Percentiles rank a stretch among this genome's conserved stretches.
Evolutionary conservation across 768 basidiomycete genomes (phyloP).

Genomic region (Russula brevipes): DNA sequence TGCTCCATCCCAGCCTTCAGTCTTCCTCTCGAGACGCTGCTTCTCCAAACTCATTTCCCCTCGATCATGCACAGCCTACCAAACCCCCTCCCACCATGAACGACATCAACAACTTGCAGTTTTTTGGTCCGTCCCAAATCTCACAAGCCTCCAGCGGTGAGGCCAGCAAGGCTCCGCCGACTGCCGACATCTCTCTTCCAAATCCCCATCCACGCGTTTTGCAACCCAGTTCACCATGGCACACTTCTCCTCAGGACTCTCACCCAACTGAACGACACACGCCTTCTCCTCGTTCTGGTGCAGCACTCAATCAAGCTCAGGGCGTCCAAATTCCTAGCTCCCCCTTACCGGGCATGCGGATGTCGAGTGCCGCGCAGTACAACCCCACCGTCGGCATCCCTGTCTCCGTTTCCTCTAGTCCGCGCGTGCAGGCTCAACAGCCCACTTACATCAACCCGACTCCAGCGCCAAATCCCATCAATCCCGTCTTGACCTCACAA

Average conservation of each 20-base stretch:
- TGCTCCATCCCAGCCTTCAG: neutral
- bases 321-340: neutral
- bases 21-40: neutral
- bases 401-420: conserved; percentile 61
- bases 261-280: conserved; percentile 3
- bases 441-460: conserved; percentile 69
- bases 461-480: conserved; percentile 48
- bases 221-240: conserved; percentile 9
- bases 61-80: conserved; percentile 10
- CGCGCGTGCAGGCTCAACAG: conserved; percentile 65
- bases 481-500: conserved; percentile 51
- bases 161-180: neutral
- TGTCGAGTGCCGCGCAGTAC: conserved; percentile 7
- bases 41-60: conserved; percentile 1
- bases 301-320: neutral
- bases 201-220: conserved; percentile 1
- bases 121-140: conserved; percentile 14
- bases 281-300: conserved; percentile 8
- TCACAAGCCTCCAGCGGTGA: conserved; percentile 24
- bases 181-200: neutral
- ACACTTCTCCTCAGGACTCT: neutral
- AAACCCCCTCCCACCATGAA: conserved; percentile 10
- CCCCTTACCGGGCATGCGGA: conserved; percentile 12
- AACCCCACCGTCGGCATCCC: conserved; percentile 32
- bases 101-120: conserved; percentile 13